Base-by-base conservation (phyloP, 2,329 filamentous ascomycete species). In the Colletotrichum graminicola region DNA sequence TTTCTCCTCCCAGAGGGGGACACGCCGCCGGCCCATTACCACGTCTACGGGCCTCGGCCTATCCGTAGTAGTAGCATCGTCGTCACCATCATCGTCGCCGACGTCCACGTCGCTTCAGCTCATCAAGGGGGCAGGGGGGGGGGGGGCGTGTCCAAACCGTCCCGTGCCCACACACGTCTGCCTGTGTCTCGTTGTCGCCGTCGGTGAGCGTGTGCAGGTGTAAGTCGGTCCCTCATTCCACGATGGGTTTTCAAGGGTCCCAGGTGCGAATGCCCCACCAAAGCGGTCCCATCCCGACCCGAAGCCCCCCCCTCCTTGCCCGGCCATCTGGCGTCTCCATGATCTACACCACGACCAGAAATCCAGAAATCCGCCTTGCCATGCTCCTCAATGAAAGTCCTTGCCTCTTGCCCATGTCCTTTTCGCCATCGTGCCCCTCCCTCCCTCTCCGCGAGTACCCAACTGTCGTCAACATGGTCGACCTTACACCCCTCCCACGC, bases 71-170 rank as follows among this genome's bases (percentile, higher is more conserved):
- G 45, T 21, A 56, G 56, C 36, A 57, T 29, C 54, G 65, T 55
- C 61, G 32, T 55, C 52, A 56, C 11, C 41, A 51, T 34, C 59
- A 51, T 39, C 59, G 59, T 51, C 59, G 45, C 29, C 32, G 26
- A 34, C 26, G 21, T 18, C 57, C 39, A 51, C 66, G 55, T 55
- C 26, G 55, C 67, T 67, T 67, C 45, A 68, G 64, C 68, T 67
- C 23, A 21, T 45, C 68, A 67, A 62, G 34, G 63, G 63, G 67
- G 65, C 23, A 18, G 36, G 10, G 39, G 39, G 41, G 26, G 26
- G 39, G 12, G 45, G 23, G 36, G 29, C 23, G n/a, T 62, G 45
- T 29, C 32, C n/a, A 62, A 39, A 5, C 16, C 45, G 11, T 36
- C 41, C 29, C 43, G 32, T 29, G 36, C 60, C 60, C 45, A 23